Conservation (phyloP, 129 eudicot species). For the Artemisia argyi region DNA sequence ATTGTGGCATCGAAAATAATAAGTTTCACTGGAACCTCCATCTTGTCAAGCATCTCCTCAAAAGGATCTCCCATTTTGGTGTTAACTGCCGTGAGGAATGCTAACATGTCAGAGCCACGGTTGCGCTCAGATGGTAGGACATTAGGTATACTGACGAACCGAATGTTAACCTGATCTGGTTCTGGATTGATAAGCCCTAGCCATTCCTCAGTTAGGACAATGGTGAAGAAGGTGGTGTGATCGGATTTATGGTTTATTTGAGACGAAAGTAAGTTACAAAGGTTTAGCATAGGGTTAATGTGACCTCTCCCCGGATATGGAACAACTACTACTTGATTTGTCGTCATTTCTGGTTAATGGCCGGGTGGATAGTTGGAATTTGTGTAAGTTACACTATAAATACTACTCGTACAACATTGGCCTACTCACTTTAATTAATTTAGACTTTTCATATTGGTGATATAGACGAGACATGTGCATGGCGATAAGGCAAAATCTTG, state of each 20-base stretch:
- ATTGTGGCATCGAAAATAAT: slow-evolving; percentile 44
- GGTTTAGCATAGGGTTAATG: slow-evolving; percentile 61
- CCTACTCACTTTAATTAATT: too few relatives aligned
- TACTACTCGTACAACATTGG: too few relatives aligned
- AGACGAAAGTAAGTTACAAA: slow-evolving; percentile 42
- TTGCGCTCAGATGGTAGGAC: slow-evolving; percentile 61
- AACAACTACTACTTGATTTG: slow-evolving; percentile 46
- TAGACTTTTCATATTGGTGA: too few relatives aligned
- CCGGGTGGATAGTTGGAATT: too few relatives aligned
- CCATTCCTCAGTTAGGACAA: slow-evolving; percentile 79
- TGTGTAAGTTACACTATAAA: too few relatives aligned
- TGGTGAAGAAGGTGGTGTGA: slow-evolving; percentile 34
- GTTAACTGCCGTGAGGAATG: slow-evolving; percentile 32
- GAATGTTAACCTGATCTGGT: slow-evolving; percentile 23
- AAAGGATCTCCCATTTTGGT: slow-evolving; percentile 57
- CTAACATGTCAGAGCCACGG: slow-evolving; percentile 38
- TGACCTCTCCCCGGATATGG: slow-evolving; percentile 82
- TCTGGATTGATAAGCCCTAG: slow-evolving; percentile 38
- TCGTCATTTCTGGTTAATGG: background rate
- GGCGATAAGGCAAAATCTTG: too few relatives aligned
- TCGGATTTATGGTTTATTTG: slow-evolving; percentile 12
- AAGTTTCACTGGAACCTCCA: slow-evolving; percentile 22
- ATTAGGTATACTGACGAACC: slow-evolving; percentile 54
- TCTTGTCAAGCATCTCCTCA: slow-evolving; percentile 44
- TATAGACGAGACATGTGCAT: too few relatives aligned